Conservation (phyloP, 2,329 filamentous ascomycete genomes). For the Verticillium nubilum region DNA sequence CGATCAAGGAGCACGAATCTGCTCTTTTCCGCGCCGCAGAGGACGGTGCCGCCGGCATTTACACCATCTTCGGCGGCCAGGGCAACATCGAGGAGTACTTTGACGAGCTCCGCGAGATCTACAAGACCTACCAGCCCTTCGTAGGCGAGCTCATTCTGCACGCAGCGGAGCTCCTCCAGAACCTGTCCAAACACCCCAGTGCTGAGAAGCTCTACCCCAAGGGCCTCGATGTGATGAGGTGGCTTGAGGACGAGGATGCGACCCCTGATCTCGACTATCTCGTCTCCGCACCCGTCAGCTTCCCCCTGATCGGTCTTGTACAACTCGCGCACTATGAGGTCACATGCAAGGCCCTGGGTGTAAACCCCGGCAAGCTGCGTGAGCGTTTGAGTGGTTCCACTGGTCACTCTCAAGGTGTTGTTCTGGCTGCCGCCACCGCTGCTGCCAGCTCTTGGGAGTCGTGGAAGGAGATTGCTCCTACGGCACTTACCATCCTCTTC, state of each 20-base stretch:
- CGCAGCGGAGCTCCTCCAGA: slow-evolving; percentile 83
- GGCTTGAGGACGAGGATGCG: slow-evolving; percentile 83
- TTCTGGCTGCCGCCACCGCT: slow-evolving; percentile 87
- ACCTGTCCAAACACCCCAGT: slow-evolving; percentile 72
- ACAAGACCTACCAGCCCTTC: slow-evolving; percentile 86
- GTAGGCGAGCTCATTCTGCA: slow-evolving; percentile 77
- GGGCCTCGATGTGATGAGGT: slow-evolving; percentile 90
- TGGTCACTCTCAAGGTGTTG: slow-evolving; percentile 93
- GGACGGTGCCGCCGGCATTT: slow-evolving; percentile 78
- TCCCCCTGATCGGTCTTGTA: slow-evolving; percentile 91
- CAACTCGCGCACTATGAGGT: slow-evolving; percentile 95
- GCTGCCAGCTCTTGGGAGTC: slow-evolving; percentile 91
- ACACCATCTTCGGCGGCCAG: slow-evolving; percentile 93
- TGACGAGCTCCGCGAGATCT: slow-evolving; percentile 88
- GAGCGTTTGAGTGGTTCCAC: slow-evolving; percentile 83
- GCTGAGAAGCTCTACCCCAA: slow-evolving; percentile 96
- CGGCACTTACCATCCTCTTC: slow-evolving; percentile 88
- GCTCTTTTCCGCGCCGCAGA: slow-evolving; percentile 84
- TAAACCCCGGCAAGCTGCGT: slow-evolving; percentile 81
- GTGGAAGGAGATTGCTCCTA: slow-evolving; percentile 72
- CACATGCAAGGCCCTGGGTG: slow-evolving; percentile 84
- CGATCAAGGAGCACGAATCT: slow-evolving; percentile 89
- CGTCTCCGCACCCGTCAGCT: slow-evolving; percentile 89
- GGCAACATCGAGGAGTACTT: slow-evolving; percentile 99
- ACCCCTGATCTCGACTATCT: slow-evolving; percentile 94